phyloP scores from a whole-genome alignment of 495 filamentous ascomycete species.

The Chaetomium tenue region DNA sequence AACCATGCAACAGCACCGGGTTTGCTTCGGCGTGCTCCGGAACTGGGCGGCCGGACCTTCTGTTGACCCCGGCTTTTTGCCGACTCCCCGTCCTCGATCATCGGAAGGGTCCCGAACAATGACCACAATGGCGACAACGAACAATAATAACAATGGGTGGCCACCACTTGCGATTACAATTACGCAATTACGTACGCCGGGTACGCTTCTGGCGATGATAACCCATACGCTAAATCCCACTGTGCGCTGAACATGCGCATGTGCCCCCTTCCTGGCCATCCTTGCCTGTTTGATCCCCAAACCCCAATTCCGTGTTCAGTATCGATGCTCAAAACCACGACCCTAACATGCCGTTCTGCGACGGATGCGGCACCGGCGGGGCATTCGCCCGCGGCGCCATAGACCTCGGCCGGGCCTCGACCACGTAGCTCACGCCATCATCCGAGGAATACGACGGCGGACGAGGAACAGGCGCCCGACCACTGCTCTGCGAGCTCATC shows the following conservation, averaged over 20 bases:
- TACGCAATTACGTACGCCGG: conserved; percentile 14
- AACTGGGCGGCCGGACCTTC: not conserved
- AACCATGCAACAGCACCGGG: not conserved
- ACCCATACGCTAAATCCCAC: conserved; percentile 1
- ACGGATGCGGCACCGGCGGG: conserved; percentile 40
- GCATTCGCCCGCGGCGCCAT: conserved; percentile 39
- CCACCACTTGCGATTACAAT: not conserved
- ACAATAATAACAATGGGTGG: not conserved
- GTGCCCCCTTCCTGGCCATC: not conserved
- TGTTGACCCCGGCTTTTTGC: not conserved
- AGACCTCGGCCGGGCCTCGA: conserved; percentile 59
- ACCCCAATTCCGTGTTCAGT: not conserved
- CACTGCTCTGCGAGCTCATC: conserved; percentile 7
- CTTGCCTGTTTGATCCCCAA: not conserved
- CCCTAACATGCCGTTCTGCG: conserved; percentile 36
- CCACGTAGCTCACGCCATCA: conserved; percentile 66
- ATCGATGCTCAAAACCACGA: conserved; percentile 27
- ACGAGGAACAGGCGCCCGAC: conserved; percentile 39
- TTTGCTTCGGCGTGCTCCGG: not conserved
- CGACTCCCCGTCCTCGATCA: not conserved
- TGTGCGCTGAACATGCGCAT: not conserved
- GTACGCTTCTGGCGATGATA: conserved; percentile 3
- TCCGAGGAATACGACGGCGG: conserved; percentile 72
- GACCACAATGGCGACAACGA: not conserved
- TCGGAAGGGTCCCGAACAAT: not conserved